Conservation (phyloP, 352 stramenopile species). For the Globisporangium orthogonon region DNA sequence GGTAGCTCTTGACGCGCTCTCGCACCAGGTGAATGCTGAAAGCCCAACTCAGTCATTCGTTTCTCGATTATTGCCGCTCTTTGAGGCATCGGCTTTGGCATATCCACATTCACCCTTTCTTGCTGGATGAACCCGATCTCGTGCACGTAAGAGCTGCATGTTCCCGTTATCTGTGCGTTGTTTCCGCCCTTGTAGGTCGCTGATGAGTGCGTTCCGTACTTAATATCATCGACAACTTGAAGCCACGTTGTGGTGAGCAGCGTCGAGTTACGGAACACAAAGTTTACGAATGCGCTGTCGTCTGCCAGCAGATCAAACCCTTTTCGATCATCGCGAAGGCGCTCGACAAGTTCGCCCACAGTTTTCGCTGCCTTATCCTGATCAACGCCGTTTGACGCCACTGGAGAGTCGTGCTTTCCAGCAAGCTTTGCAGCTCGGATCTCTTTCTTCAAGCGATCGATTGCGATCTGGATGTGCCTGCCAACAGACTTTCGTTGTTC, state of each 20-base stretch:
- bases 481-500: conserved; percentile 16
- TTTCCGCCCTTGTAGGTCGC: not conserved
- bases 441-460: conserved; percentile 22
- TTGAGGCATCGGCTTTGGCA: conserved; percentile 22
- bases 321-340: conserved; percentile 23
- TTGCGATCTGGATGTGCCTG: conserved; percentile 23
- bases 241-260: conserved; percentile 44
- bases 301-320: conserved; percentile 36
- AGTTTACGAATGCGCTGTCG: conserved; percentile 46
- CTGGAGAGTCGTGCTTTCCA: not conserved
- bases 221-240: conserved; percentile 37
- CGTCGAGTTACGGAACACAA: conserved; percentile 47
- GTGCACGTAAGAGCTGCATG: conserved; percentile 24
- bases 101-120: not conserved
- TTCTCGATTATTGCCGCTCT: conserved; percentile 36
- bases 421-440: conserved; percentile 10
- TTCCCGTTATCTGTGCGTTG: conserved; percentile 3
- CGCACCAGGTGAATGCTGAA: conserved; percentile 18
- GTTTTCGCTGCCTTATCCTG: conserved; percentile 6
- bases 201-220: conserved; percentile 15
- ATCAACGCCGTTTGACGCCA: not conserved
- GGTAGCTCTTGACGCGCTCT: not conserved
- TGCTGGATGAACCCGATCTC: conserved; percentile 28
- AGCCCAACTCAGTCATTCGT: conserved; percentile 35
- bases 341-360: conserved; percentile 32